Base-by-base conservation (phyloP, 495 filamentous ascomycete species). In the Penicillium samsonianum region DNA sequence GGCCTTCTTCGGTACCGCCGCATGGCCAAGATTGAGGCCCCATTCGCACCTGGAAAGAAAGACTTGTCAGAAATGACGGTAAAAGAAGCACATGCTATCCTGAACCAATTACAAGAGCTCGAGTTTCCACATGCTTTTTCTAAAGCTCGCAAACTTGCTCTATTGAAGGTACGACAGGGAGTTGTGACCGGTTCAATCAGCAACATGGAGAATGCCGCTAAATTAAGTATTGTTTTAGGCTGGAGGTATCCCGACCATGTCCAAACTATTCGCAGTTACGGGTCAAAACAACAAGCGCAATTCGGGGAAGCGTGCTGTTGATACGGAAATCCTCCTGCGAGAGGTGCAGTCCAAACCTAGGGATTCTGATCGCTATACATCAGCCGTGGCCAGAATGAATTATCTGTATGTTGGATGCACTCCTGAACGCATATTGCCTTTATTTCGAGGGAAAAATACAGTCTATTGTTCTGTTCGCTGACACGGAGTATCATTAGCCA, bases 341-440 rank as follows among this genome's bases (percentile, higher is more conserved):
- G 70, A 74, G 56, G 51, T 54, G 45, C 69, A 72, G 40, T 62
- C 62, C 14, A 52, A 71, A 31, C 40, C 59, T 6, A 73, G 72
- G 16, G 62, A 51, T 23, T 73, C 72, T 6, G 61, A 67, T 31
- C 65, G 73, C 0, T 55, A 67, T 37, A 49, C 62, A 12, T 54
- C 62, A 3, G 77, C 65, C 5, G 63, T 81, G 9, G 73, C 78
- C 10, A 63, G 80, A 22, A 77, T 80, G 67, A 82, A 82, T 50
- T 82, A 71, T 57, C 62, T 83, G 37, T 65, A 53, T 26, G 60
- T 52, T 23, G 23, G 14, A 23, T 2, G 5, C 35, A 51, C 19
- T 12, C 2, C 11, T 7, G 26, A 26, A 19, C 2, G 26, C 11
- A 16, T 2, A 6, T 37, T 16, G 4, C 14, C 33, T 37, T 37